These are phyloP conservation scores for Penicillium sp. DNA, from an alignment of 2,329 filamentous ascomycete genomes.

Conservation along the genomic window DNA sequence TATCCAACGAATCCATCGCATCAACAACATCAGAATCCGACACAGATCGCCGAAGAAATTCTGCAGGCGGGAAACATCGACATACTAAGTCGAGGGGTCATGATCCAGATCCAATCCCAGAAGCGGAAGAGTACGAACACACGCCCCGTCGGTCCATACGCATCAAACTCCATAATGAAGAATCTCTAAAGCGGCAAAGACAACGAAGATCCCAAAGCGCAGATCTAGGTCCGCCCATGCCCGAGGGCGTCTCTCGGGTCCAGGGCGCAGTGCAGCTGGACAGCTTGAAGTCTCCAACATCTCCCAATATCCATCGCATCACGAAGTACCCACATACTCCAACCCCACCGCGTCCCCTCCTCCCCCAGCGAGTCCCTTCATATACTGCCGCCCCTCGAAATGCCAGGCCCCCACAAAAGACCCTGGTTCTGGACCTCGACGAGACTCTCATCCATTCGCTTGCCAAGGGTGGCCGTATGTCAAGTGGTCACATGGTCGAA, in stretches of 20 bases:
- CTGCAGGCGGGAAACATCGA: constrained; percentile 26
- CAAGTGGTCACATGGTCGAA: constrained; percentile 97
- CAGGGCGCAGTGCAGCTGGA: constrained; percentile 65
- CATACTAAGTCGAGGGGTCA: constrained; percentile 30
- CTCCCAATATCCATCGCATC: constrained; percentile 68
- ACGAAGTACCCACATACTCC: constrained; percentile 91
- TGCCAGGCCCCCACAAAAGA: constrained; percentile 72
- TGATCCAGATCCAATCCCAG: constrained; percentile 38
- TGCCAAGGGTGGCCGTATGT: constrained; percentile 94
- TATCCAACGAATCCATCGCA: constrained; percentile 47
- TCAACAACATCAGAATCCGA: constrained; percentile 60
- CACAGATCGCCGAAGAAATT: constrained; percentile 40
- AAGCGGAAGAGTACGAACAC: constrained; percentile 55
- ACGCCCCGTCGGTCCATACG: constrained; percentile 78
- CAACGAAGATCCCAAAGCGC: constrained; percentile 36
- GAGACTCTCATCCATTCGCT: constrained; percentile 98
- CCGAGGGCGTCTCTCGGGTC: constrained; percentile 24
- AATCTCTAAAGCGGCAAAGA: constrained; percentile 69
- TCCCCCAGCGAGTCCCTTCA: constrained; percentile 85
- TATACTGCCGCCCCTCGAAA: constrained; percentile 62
- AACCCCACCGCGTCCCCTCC: constrained; percentile 82
- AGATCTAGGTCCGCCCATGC: constrained; percentile 30
- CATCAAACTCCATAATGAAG: constrained; percentile 86
- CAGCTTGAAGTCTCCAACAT: constrained; percentile 91
- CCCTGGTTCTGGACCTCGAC: constrained; percentile 90